Evolutionary conservation across 2,329 filamentous ascomycete genomes (phyloP).

Genomic region (Paracoccidioides brasiliensis): DNA sequence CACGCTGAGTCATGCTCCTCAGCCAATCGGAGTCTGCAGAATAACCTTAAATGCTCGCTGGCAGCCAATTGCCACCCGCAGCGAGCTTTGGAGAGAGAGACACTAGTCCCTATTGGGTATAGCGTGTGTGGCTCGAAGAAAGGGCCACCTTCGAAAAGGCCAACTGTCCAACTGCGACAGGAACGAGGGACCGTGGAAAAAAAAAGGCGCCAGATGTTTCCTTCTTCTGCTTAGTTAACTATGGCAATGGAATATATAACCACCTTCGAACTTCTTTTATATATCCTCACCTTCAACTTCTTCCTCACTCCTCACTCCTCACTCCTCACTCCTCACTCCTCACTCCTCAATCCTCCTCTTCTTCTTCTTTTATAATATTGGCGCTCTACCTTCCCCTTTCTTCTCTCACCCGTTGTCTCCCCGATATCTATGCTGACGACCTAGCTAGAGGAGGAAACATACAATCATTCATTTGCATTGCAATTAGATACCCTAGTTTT

Average conservation of each 20-base stretch:
- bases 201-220: no score
- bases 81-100: neutral
- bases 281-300: neutral
- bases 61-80: neutral
- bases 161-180: slow-evolving; percentile 16
- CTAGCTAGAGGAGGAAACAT: neutral
- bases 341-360: neutral
- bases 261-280: no score
- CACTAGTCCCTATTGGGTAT: slow-evolving; percentile 6
- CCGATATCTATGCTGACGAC: neutral
- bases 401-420: no score
- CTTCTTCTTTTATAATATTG: slow-evolving; percentile 10
- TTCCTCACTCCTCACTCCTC: neutral
- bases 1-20: slow-evolving; percentile 18
- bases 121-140: neutral
- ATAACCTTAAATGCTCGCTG: slow-evolving; percentile 23
- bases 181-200: no score
- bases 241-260: no score
- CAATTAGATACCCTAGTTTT: neutral
- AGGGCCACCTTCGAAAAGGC: slow-evolving; percentile 25
- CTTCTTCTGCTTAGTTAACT: no score
- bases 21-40: slow-evolving; percentile 27
- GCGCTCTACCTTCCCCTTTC: slow-evolving; percentile 13
- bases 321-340: neutral
- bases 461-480: no score